Evolutionary conservation across 2,329 filamentous ascomycete genomes (phyloP).

Genomic region (Arachnomyces sp.): DNA sequence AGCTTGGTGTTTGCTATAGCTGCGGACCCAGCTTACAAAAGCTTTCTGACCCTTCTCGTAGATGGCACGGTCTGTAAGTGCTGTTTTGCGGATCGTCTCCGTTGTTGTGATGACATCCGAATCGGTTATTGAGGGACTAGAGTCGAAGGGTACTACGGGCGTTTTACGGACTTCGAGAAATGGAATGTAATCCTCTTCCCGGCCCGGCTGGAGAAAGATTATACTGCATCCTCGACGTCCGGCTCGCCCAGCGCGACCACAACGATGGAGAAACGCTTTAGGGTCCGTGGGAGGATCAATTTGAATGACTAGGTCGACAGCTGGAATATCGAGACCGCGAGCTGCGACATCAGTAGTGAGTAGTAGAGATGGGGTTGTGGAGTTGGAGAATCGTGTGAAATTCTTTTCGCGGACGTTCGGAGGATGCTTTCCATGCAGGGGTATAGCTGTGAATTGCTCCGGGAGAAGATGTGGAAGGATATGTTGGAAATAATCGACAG

Average conservation of each 20-base stretch:
- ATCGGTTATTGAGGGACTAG: slow-evolving; percentile 53
- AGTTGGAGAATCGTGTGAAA: slow-evolving; percentile 69
- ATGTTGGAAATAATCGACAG: slow-evolving; percentile 88
- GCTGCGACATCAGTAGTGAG: slow-evolving; percentile 90
- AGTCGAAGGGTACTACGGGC: slow-evolving; percentile 58
- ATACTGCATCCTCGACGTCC: slow-evolving; percentile 71
- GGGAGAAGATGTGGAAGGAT: slow-evolving; percentile 68
- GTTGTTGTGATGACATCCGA: slow-evolving; percentile 54
- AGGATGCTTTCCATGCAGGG: slow-evolving; percentile 86
- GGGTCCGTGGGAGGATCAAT: slow-evolving; percentile 80
- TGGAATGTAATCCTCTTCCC: slow-evolving; percentile 81
- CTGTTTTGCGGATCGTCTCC: slow-evolving; percentile 52
- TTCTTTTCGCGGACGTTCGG: slow-evolving; percentile 83
- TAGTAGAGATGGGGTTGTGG: slow-evolving; percentile 68
- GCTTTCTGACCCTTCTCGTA: slow-evolving; percentile 85
- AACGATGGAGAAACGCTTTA: slow-evolving; percentile 68
- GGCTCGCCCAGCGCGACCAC: slow-evolving; percentile 56
- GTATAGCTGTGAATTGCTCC: slow-evolving; percentile 60
- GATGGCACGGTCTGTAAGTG: slow-evolving; percentile 55
- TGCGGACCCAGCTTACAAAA: slow-evolving; percentile 88
- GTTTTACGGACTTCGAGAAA: slow-evolving; percentile 85
- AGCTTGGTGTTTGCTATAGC: slow-evolving; percentile 85
- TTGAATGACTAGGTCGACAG: slow-evolving; percentile 85
- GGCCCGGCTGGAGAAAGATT: slow-evolving; percentile 74
- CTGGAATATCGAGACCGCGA: slow-evolving; percentile 81